Base-by-base conservation (phyloP, 352 stramenopile genomes). In the Plasmopara muralis region DNA sequence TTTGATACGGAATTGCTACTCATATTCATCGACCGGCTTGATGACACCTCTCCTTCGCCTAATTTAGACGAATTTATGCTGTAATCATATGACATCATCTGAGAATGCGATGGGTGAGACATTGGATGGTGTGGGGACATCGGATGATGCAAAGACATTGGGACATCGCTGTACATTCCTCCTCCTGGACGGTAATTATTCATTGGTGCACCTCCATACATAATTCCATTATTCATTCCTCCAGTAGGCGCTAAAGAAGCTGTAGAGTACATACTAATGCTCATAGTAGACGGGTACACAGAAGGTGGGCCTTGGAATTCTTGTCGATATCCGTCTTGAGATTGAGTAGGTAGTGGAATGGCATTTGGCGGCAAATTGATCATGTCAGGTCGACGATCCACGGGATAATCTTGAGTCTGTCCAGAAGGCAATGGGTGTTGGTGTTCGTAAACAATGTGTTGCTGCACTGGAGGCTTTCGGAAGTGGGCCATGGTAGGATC, bases 401-500 rank as follows among this genome's bases (percentile, higher is more conserved):
- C 51, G 18, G 40, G 61, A 40, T 66, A 83, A 25, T 86, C 70
- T 12, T 66, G 54, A 9, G 53, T 56, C 37, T 35, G 31, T 35
- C 31, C 31, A 40, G 66, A 55, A 9, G 66, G 66, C 35, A 83
- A 53, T 29, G 65, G 53, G 47, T 81, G 64, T 1, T 63, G 66
- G 45, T 84, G 67, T 1, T 63, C 66, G 45, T 85, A 87, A 29
- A 62, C 56, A n/a, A 64, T 38, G 12, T 73, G 66, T 41, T 66
- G 61, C 39, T 70, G 64, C 60, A 69, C 69, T 7, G 55, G 40
- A 40, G 61, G 45, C 40, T 83, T 83, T 40, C 72, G 57, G 57
- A 80, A 80, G 44, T 80, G 72, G 4, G 46, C 58, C 64, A 72
- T 80, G 2, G 64, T 74, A 14, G 72, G 72, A 53, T 81, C 72